Evolutionary conservation across 208 protist genomes (phyloP).

Genomic region (Endotrypanum monterogeii): DNA sequence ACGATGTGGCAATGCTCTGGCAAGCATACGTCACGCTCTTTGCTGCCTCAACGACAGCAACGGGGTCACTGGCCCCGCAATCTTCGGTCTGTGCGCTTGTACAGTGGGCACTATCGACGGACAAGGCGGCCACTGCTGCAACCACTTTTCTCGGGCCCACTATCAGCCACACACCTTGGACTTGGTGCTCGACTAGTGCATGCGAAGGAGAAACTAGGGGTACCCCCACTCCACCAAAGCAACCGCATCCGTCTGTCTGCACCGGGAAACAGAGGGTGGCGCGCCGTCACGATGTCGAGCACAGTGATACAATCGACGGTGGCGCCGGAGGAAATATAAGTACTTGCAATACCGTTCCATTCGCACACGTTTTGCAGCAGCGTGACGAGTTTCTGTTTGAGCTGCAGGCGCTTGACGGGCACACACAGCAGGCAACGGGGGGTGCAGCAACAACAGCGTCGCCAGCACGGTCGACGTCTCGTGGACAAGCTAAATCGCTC

Average conservation of each 20-base stretch:
- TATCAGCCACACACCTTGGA: slow-evolving; percentile 6
- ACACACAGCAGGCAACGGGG: background rate
- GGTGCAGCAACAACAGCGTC: background rate
- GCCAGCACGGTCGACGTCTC: background rate
- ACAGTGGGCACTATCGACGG: slow-evolving; percentile 14
- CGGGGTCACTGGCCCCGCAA: slow-evolving; percentile 11
- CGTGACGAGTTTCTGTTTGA: slow-evolving; percentile 25
- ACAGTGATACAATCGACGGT: background rate
- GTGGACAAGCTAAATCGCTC: background rate
- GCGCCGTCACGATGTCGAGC: slow-evolving; percentile 1
- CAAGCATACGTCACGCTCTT: slow-evolving; percentile 38
- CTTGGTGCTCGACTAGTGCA: slow-evolving; percentile 12
- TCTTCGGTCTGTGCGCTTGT: slow-evolving; percentile 22
- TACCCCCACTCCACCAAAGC: background rate
- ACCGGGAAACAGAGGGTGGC: background rate
- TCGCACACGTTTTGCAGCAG: slow-evolving; percentile 27
- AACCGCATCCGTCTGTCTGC: background rate
- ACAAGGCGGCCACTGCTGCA: slow-evolving; percentile 5
- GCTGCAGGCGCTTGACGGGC: slow-evolving; percentile 19
- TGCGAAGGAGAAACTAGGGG: background rate
- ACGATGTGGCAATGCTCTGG: slow-evolving; percentile 29
- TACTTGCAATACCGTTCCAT: slow-evolving; percentile 11
- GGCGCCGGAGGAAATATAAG: background rate
- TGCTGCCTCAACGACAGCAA: slow-evolving; percentile 10
- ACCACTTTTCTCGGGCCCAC: slow-evolving; percentile 8